Evolutionary conservation across 2,329 filamentous ascomycete genomes (phyloP), one percentile per base, ranked within the genome.

Genomic region (Aaosphaeria pasadenensis): DNA sequence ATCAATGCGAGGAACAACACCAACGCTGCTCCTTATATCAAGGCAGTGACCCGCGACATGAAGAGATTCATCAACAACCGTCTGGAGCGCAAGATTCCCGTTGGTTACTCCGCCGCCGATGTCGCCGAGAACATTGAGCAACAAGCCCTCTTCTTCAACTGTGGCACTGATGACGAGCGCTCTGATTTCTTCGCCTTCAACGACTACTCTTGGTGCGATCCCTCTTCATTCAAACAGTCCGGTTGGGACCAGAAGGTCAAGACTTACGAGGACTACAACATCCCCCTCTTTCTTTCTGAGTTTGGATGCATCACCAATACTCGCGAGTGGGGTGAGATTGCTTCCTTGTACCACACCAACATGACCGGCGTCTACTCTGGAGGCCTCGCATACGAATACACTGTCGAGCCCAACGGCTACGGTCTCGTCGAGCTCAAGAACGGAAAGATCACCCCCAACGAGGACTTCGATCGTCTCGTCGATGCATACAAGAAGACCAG

Each of bases 321-420:
- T 49, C 91, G 92, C 59, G 77, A 86, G 62, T 99, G 95, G 68
- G 77, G 83, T 47, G 92, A 96, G 76, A 75, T 96, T 44, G 73
- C 73, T 36, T 78, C 91, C 41, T 77, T 99, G 47, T 97, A 96
- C 86, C 82, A 75, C 70, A 74, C 72, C 11, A 71, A 96, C 51
- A 97, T 97, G 92, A 91, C 87, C 7, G 56, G 71, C 13, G 91
- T 96, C 63, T 97, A 96, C 82, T 96, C 91, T 36, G 92, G 94
- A 63, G 94, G 94, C 69, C 82, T 99, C 38, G 88, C 95, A 69
- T 97, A 96, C 76, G 92, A 97, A 74, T 99, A 96, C 78, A 86
- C 88, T 9, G 75, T 87, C 60, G 68, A 71, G 58, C 60, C 60
- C 41, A 70, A 86, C 74, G 78, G 84, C 42, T 97, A 84, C 71